Evolutionary conservation across 139 green algal species (phyloP).

Genomic region (Monoraphidium neglectum): DNA sequence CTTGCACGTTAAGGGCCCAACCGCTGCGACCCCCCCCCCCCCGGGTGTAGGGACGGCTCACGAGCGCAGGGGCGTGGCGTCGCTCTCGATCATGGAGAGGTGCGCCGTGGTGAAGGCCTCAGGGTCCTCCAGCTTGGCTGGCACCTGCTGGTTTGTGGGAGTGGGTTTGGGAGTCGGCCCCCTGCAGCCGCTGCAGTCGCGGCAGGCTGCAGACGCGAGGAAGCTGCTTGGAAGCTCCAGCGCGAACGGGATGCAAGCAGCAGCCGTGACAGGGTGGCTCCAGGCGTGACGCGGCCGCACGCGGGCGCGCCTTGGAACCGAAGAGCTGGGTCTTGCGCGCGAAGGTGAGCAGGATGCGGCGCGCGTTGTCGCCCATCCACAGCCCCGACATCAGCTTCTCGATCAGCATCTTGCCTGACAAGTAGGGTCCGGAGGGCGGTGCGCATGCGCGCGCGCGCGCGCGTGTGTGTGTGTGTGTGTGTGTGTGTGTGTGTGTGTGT

Average conservation of each 20-base stretch:
- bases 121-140: not conserved
- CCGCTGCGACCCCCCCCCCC: not conserved
- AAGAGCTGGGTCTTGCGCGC: slow-evolving; percentile 39
- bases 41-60: not conserved
- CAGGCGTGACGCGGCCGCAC: too few relatives aligned
- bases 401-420: slow-evolving; percentile 69
- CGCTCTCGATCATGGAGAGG: slow-evolving; percentile 56
- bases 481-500: not conserved
- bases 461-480: not conserved
- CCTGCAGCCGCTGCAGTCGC: not conserved
- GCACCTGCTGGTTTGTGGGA: not conserved
- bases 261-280: too few relatives aligned
- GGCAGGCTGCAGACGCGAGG: too few relatives aligned
- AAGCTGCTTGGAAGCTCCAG: too few relatives aligned
- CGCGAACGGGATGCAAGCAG: too few relatives aligned
- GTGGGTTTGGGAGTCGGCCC: too few relatives aligned
- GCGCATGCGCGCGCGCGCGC: too few relatives aligned
- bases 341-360: slow-evolving; percentile 72
- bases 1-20: not conserved
- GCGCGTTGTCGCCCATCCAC: slow-evolving; percentile 87
- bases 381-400: slow-evolving; percentile 93
- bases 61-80: slow-evolving; percentile 30
- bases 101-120: slow-evolving; percentile 39
- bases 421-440: too few relatives aligned
- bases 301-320: slow-evolving; percentile 5